Conservation (phyloP, 2,329 filamentous ascomycete species). For the Bipolaris sorokiniana region DNA sequence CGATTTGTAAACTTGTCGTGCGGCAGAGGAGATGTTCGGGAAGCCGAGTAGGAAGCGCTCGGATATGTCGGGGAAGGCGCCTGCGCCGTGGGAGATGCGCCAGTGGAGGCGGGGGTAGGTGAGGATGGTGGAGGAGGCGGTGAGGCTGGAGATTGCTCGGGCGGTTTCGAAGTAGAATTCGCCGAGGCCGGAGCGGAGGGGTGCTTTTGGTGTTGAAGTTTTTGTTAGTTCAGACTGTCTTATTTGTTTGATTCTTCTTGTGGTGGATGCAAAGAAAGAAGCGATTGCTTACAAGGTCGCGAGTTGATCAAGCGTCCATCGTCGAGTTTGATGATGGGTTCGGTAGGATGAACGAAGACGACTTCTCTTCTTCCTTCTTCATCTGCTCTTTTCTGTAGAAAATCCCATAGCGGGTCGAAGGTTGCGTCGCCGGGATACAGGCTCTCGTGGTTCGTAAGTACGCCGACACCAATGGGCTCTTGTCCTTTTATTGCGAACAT, state of each 20-base stretch:
- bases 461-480: constrained; percentile 39
- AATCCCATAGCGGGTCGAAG: constrained; percentile 38
- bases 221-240: not conserved
- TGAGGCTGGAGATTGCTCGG: constrained; percentile 44
- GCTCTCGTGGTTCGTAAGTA: constrained; percentile 46
- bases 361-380: constrained; percentile 32
- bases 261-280: not conserved
- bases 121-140: constrained; percentile 35
- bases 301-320: constrained; percentile 35
- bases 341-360: constrained; percentile 47
- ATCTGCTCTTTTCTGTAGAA: constrained; percentile 28
- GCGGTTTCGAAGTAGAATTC: constrained; percentile 50
- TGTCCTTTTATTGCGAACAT: constrained; percentile 39
- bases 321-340: constrained; percentile 39
- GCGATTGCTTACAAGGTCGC: constrained; percentile 38
- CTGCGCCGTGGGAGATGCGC: constrained; percentile 46
- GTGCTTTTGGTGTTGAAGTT: constrained; percentile 25
- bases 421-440: constrained; percentile 39
- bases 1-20: constrained; percentile 36
- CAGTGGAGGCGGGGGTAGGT: constrained; percentile 42
- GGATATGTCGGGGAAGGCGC: constrained; percentile 46
- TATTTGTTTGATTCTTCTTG: not conserved
- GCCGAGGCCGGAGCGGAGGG: constrained; percentile 42
- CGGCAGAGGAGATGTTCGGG: constrained; percentile 29
- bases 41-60: constrained; percentile 46